Evolutionary conservation across 331 rosid genomes (phyloP), one percentile per base, ranked within the genome.

Genomic region (Prunus yedoensis): DNA sequence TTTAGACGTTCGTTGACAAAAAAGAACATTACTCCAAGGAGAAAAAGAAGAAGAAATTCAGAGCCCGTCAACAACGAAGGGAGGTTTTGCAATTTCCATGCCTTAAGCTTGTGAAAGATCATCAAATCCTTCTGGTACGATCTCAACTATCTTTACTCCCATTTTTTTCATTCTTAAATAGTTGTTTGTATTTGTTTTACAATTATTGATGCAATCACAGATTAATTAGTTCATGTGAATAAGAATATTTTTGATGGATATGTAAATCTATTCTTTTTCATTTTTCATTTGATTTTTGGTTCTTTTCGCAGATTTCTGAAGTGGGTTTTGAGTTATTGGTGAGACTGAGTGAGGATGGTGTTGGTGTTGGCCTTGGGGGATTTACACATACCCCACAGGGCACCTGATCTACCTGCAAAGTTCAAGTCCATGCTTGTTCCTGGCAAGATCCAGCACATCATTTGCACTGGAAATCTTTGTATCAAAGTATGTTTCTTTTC

Each of bases 351-450:
- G 84, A 92, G 82, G 84, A 94, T 94, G 99, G 99, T 92, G 83
- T 78, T 94, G 82, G 97, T 94, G 51, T 92, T 94, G 86, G 99
- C 97, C 63, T 87, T 94, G 85, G 99, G 99, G 88, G 97, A 92
- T 88, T 81, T 92, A 73, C 99, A 94, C 82, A 81, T 94, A 87
- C 99, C 99, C 73, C 97, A 94, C 82, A 92, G 97, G 89, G 97
- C 97, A 15, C 85, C 91, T 81, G 97, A 92, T 87, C 87, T 94
- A 66, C 99, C 99, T 64, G 97, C 91, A 1, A 94, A 94, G 87
- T 94, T 94, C 84, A 94, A 94, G 94, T 94, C 99, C 80, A 94
- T 94, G 99, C 99, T 92, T 82, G 99, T 92, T 41, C 99, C 97
- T 81, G 97, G 99, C 71, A 94, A 94, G 90, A 94, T 94, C 91